These are phyloP conservation scores for Leccinum subgranulosum DNA, from an alignment of 768 basidiomycete species.

Conservation along the genomic window DNA sequence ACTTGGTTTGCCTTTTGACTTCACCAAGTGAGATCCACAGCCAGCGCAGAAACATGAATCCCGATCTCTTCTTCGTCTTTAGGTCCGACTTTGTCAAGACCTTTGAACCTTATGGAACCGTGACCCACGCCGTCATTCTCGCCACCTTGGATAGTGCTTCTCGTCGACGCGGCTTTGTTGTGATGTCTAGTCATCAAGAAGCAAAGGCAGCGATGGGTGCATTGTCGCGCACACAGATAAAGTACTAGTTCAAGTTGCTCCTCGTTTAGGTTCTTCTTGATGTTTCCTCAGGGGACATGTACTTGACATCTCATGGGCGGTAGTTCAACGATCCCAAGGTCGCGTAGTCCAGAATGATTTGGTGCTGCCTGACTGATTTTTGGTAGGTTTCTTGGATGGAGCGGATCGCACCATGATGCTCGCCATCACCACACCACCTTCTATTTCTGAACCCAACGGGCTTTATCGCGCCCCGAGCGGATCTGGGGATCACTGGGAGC, in stretches of 20 bases:
- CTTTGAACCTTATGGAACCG: constrained; percentile 64
- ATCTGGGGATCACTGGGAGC: constrained; percentile 35
- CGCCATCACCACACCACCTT: constrained; percentile 41
- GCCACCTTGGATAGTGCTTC: constrained; percentile 84
- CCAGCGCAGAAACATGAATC: neutral
- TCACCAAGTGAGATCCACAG: constrained; percentile 57
- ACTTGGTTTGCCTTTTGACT: constrained; percentile 76
- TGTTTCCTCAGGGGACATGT: constrained; percentile 54
- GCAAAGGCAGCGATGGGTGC: constrained; percentile 66
- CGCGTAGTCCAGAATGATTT: neutral
- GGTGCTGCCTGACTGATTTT: constrained; percentile 2
- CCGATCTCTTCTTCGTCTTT: neutral
- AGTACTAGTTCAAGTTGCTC: constrained; percentile 40
- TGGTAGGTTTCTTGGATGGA: constrained; percentile 72
- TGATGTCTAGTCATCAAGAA: constrained; percentile 73
- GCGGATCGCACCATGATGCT: constrained; percentile 71
- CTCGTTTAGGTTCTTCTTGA: neutral
- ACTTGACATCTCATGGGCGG: constrained; percentile 84
- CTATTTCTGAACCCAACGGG: constrained; percentile 28
- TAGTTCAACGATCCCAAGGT: constrained; percentile 86
- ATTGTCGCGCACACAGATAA: constrained; percentile 66
- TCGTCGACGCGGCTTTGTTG: constrained; percentile 78
- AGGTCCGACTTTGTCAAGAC: constrained; percentile 57
- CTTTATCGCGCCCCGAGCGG: constrained; percentile 25
- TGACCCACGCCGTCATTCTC: constrained; percentile 75